phyloP scores from a whole-genome alignment of 2,329 filamentous ascomycete genomes.

The Amauroascus niger region DNA sequence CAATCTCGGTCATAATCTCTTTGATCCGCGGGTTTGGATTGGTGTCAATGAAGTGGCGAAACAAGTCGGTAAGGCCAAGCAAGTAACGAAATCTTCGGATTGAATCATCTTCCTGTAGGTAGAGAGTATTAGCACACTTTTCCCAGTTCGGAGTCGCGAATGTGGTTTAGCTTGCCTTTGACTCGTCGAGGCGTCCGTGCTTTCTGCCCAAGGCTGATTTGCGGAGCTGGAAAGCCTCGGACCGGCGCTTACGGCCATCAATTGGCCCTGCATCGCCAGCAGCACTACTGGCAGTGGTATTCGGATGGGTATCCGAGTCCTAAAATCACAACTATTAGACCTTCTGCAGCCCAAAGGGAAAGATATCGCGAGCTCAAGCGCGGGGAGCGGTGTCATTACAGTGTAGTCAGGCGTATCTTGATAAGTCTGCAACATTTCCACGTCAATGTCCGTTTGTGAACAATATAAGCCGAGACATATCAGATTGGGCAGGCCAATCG shows the following conservation, averaged over 20 bases:
- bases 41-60: constrained; percentile 97
- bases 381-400: constrained; percentile 27
- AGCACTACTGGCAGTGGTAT: constrained; percentile 71
- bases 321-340: constrained; percentile 23
- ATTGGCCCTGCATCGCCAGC: constrained; percentile 56
- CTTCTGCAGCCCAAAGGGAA: not conserved
- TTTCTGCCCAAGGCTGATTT: constrained; percentile 93
- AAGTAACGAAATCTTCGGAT: constrained; percentile 91
- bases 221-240: constrained; percentile 79
- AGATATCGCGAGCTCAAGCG: not conserved
- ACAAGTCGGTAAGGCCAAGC: constrained; percentile 87
- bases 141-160: not conserved
- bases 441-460: constrained; percentile 4
- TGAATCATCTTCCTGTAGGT: constrained; percentile 73
- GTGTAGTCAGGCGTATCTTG: constrained; percentile 56
- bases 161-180: constrained; percentile 55
- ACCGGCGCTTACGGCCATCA: constrained; percentile 76
- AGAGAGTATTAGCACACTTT: constrained; percentile 14
- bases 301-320: constrained; percentile 58
- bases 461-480: not conserved
- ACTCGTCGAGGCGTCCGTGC: constrained; percentile 81
- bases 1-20: constrained; percentile 87
- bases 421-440: constrained; percentile 32
- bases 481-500: constrained; percentile 1
- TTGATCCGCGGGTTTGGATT: constrained; percentile 93